Evolutionary conservation across 164 flowering plant genomes (phyloP).

Genomic region (Magnolia changhungtana): DNA sequence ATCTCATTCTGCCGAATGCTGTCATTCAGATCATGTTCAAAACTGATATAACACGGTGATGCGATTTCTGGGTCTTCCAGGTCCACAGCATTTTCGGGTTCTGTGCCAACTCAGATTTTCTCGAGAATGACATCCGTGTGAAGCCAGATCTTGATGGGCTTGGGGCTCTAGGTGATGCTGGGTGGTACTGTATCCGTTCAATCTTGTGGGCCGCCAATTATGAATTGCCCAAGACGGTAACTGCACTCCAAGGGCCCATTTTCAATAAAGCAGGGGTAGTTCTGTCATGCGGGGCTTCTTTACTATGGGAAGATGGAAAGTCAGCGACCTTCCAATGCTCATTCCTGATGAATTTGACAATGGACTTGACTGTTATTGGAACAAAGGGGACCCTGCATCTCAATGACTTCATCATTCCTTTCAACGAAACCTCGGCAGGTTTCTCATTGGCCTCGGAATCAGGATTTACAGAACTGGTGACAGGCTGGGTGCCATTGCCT

Average conservation of each 20-base stretch:
- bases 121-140: slow-evolving; percentile 33
- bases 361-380: slow-evolving; percentile 31
- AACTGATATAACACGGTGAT: background rate
- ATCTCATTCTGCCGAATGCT: too few relatives aligned
- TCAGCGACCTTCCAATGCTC: slow-evolving; percentile 42
- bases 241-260: slow-evolving; percentile 23
- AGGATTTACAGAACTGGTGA: slow-evolving; percentile 20
- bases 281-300: slow-evolving; percentile 28
- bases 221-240: slow-evolving; percentile 39
- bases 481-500: slow-evolving; percentile 23
- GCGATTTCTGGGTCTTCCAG: slow-evolving; percentile 16
- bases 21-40: too few relatives aligned
- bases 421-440: slow-evolving; percentile 19
- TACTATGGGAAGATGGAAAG: slow-evolving; percentile 39
- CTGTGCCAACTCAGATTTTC: slow-evolving; percentile 17
- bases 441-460: slow-evolving; percentile 17
- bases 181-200: slow-evolving; percentile 46
- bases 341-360: slow-evolving; percentile 25
- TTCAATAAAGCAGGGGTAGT: slow-evolving; percentile 34
- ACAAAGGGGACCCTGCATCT: slow-evolving; percentile 27
- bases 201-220: slow-evolving; percentile 39
- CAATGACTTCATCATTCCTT: slow-evolving; percentile 30
- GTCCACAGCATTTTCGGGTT: slow-evolving; percentile 26
- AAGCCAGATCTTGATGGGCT: slow-evolving; percentile 42
- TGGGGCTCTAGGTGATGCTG: slow-evolving; percentile 43